Evolutionary conservation across 192 early-diverging fungal genomes (phyloP), one percentile per base, ranked within the genome.

Genomic region (Chytriomyces hyalinus): DNA sequence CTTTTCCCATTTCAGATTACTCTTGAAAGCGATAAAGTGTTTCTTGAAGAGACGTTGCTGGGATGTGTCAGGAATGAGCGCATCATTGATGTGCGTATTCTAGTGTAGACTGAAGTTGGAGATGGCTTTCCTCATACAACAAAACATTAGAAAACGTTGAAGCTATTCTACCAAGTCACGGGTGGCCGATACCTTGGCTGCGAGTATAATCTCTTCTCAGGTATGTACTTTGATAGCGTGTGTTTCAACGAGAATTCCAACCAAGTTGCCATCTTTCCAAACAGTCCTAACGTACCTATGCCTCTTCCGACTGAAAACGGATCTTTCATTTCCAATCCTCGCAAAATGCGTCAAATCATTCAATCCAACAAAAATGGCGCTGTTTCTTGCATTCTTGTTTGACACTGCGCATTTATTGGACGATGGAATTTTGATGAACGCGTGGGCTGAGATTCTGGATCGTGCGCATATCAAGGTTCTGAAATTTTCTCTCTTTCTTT

Each of bases 301-400:
- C n/a, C 72, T 87, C 22, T 87, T 62, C 47, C 77, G 86, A 7
- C 78, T 87, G 5, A 82, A 87, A 47, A 44, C 80, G 10, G 79
- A 67, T 24, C 46, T 75, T 0, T 28, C 61, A 13, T 88, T 88
- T 60, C 49, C 75, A 5, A 65, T 65, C 36, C 79, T 80, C 74
- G 59, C 74, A 3, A 49, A 66, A 63, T 82, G 85, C 66, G 20
- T 85, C 57, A 65, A 66, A 49, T 78, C 68, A 65, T 83, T 66
- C 66, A 57, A 83, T 50, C 67, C 84, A 20, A 47, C 76, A 20
- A 82, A 80, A 44, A 85, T 83, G 82, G 69, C 77, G 9, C 71
- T 57, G 59, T 80, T 88, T 44, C 77, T 84, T 10, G 75, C 78
- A 7, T 88, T 85, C 64, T n/a, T 88, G 13, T 88, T 87, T 67